Conservation (phyloP, 106 monocot species). For the Dioscorea dumetorum region DNA sequence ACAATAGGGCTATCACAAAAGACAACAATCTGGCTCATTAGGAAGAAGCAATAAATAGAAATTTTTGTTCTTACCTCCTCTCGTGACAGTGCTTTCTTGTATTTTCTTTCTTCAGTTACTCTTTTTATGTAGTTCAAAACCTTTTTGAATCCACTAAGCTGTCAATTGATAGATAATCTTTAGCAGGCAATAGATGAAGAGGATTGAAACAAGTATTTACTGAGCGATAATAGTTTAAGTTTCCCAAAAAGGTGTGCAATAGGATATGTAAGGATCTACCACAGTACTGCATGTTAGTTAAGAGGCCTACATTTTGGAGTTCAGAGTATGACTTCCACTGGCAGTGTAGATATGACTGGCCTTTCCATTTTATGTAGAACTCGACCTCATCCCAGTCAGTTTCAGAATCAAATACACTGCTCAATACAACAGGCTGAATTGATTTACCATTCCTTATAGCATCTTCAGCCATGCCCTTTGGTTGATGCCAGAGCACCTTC, state of each 20-base stretch:
- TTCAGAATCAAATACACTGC: conserved; percentile 33
- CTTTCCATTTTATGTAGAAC: conserved; percentile 97
- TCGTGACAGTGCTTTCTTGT: conserved; percentile 76
- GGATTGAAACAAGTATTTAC: no score
- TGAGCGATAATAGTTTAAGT: no score
- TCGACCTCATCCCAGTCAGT: conserved; percentile 82
- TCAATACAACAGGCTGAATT: conserved; percentile 48
- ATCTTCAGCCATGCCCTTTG: conserved; percentile 65
- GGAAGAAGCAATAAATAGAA: neutral
- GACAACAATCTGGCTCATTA: no score
- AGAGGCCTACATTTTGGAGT: conserved; percentile 77
- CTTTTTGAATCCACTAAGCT: conserved; percentile 97
- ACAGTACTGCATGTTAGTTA: neutral
- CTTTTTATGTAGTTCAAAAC: conserved; percentile 92
- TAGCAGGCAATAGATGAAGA: no score
- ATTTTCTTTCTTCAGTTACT: conserved; percentile 72
- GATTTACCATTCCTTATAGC: conserved; percentile 60
- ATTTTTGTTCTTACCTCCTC: conserved; percentile 65
- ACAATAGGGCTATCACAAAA: no score
- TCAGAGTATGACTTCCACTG: conserved; percentile 81
- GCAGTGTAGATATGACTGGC: conserved; percentile 91
- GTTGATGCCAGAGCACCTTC: conserved; percentile 93
- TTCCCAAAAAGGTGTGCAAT: no score
- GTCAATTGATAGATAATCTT: conserved; percentile 4
- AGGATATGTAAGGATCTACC: neutral